Percentiles rank a stretch among this genome's conserved stretches.
Evolutionary conservation across 345 rosid species (phyloP).

Genomic region (Moringa oleifera): DNA sequence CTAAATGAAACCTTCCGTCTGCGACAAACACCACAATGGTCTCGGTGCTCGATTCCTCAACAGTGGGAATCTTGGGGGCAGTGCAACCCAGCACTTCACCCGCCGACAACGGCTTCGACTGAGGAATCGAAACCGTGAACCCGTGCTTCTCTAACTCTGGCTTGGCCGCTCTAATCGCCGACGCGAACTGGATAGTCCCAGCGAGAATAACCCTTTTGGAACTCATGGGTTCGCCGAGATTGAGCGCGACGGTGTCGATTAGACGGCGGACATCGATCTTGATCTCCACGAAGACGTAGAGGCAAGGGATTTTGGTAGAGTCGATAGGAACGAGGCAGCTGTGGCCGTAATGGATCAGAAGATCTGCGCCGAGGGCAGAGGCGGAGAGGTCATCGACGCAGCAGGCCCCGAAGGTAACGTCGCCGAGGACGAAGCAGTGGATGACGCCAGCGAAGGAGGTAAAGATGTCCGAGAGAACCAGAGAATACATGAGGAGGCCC

Average conservation of each 20-base stretch:
- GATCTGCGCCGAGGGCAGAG: conserved; percentile 64
- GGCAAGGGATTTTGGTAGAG: conserved; percentile 69
- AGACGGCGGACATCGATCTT: conserved; percentile 55
- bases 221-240: conserved; percentile 20
- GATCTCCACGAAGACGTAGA: conserved; percentile 90
- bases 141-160: conserved; percentile 68
- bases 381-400: conserved; percentile 90
- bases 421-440: conserved; percentile 81
- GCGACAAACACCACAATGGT: conserved; percentile 68
- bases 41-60: conserved; percentile 17
- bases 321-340: conserved; percentile 90
- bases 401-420: conserved; percentile 91
- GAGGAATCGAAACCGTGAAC: conserved; percentile 70
- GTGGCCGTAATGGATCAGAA: conserved; percentile 87
- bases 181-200: conserved; percentile 84
- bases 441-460: conserved; percentile 55
- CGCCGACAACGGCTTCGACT: conserved; percentile 76
- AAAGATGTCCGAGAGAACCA: conserved; percentile 82
- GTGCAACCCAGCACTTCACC: conserved; percentile 94
- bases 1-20: conserved; percentile 88
- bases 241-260: conserved; percentile 46
- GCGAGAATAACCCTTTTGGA: conserved; percentile 46
- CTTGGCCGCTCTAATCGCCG: conserved; percentile 80
- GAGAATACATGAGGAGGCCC: conserved; percentile 86
- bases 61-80: conserved; percentile 45